phyloP scores from a whole-genome alignment of 345 rosid species.

The Hibiscus syriacus region DNA sequence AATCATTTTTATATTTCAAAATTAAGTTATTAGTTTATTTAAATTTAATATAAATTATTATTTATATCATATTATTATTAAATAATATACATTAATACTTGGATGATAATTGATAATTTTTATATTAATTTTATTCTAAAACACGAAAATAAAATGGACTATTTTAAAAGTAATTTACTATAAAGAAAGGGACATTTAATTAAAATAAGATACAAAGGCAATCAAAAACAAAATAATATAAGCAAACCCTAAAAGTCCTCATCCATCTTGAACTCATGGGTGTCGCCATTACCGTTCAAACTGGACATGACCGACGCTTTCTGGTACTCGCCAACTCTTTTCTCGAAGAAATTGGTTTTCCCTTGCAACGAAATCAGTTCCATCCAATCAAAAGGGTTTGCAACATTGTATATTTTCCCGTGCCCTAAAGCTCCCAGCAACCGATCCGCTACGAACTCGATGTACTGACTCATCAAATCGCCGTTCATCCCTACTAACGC shows the following conservation, averaged over 20 bases:
- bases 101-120: too few relatives aligned
- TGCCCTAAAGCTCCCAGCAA: constrained; percentile 46
- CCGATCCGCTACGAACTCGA: constrained; percentile 65
- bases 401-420: constrained; percentile 38
- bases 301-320: constrained; percentile 59
- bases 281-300: constrained; percentile 37
- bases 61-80: too few relatives aligned
- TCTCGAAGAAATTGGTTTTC: constrained; percentile 70
- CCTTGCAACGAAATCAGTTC: constrained; percentile 63
- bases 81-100: too few relatives aligned
- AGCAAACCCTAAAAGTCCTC: constrained; percentile 44
- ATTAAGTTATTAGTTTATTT: too few relatives aligned
- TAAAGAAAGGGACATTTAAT: too few relatives aligned
- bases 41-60: too few relatives aligned
- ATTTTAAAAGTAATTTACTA: too few relatives aligned
- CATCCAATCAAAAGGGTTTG: constrained; percentile 76
- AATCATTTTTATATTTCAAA: too few relatives aligned
- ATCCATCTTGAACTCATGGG: constrained; percentile 52
- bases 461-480: constrained; percentile 76
- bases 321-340: constrained; percentile 62
- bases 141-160: too few relatives aligned
- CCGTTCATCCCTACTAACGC: constrained; percentile 93
- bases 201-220: not conserved
- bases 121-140: too few relatives aligned
- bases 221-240: too few relatives aligned